Conservation (phyloP, 2,329 filamentous ascomycete genomes). For the Pseudofabraea citricarpa region DNA sequence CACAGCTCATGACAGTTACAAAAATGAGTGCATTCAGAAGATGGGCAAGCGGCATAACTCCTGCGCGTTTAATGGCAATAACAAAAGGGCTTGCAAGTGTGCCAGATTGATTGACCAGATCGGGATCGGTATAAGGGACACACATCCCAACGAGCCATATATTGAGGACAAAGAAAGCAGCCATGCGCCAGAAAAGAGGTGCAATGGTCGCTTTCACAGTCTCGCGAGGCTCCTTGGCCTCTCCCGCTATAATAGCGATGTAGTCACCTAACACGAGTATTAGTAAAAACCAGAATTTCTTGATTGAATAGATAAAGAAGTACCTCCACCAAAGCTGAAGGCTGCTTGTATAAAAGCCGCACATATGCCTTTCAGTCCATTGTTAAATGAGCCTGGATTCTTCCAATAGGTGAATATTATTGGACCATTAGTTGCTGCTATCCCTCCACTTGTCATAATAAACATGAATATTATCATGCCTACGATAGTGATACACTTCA, state of each 20-base stretch:
- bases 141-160: slow-evolving; percentile 49
- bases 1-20: slow-evolving; percentile 4
- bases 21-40: slow-evolving; percentile 9
- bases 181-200: slow-evolving; percentile 56
- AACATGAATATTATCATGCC: slow-evolving; percentile 1
- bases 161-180: slow-evolving; percentile 51
- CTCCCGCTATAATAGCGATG: slow-evolving; percentile 41
- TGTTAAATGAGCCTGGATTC: slow-evolving; percentile 29
- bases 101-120: slow-evolving; percentile 44
- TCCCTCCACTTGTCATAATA: not conserved
- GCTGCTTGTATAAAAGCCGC: slow-evolving; percentile 60
- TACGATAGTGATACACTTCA: not conserved
- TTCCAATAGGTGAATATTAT: slow-evolving; percentile 44
- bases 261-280: slow-evolving; percentile 32
- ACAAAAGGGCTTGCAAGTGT: slow-evolving; percentile 11
- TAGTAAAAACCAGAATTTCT: not conserved
- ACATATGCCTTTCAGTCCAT: slow-evolving; percentile 53
- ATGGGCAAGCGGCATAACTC: slow-evolving; percentile 3
- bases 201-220: slow-evolving; percentile 55
- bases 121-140: slow-evolving; percentile 57
- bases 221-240: slow-evolving; percentile 46
- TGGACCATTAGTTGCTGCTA: not conserved
- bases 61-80: slow-evolving; percentile 4
- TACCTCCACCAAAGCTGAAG: slow-evolving; percentile 48
- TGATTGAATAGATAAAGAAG: not conserved